Evolutionary conservation across 768 basidiomycete genomes (phyloP).

Genomic region (Termitomyces sp.): DNA sequence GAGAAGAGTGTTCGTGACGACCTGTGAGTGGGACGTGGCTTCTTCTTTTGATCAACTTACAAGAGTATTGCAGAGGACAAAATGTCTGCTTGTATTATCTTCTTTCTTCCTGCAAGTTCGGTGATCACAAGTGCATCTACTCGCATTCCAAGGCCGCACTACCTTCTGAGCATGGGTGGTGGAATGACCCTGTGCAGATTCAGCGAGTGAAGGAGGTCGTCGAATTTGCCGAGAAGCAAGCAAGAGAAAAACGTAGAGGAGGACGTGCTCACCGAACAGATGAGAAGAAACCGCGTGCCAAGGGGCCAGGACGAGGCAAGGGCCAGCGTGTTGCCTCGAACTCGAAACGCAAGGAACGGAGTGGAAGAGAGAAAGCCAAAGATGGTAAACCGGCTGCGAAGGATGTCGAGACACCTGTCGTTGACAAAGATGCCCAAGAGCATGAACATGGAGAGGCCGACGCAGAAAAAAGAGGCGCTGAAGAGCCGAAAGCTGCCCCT

Average conservation of each 20-base stretch:
- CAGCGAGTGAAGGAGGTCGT: slow-evolving; percentile 16
- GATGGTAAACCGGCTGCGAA: neutral
- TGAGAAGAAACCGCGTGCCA: slow-evolving; percentile 7
- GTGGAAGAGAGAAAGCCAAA: neutral
- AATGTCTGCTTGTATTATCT: slow-evolving; percentile 45
- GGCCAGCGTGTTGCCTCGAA: slow-evolving; percentile 1
- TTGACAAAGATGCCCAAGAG: neutral
- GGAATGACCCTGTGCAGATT: slow-evolving; percentile 20
- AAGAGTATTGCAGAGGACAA: slow-evolving; percentile 33
- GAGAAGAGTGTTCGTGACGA: slow-evolving; percentile 49
- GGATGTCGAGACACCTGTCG: neutral
- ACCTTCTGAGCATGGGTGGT: slow-evolving; percentile 28
- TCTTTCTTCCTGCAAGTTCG: slow-evolving; percentile 34
- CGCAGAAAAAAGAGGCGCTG: neutral
- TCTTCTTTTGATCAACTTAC: neutral
- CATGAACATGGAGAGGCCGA: neutral
- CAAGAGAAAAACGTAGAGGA: slow-evolving; percentile 14
- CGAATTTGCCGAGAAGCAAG: slow-evolving; percentile 16
- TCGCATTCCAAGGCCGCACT: slow-evolving; percentile 33
- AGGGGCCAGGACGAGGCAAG: slow-evolving; percentile 11
- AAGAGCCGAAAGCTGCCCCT: no score
- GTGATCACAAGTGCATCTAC: slow-evolving; percentile 31
- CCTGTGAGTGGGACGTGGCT: slow-evolving; percentile 31
- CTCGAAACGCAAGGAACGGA: slow-evolving; percentile 1
- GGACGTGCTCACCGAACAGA: slow-evolving; percentile 5